Base-by-base conservation (phyloP, 1,284 basidiomycete genomes). In the Polyporus tsugae region DNA sequence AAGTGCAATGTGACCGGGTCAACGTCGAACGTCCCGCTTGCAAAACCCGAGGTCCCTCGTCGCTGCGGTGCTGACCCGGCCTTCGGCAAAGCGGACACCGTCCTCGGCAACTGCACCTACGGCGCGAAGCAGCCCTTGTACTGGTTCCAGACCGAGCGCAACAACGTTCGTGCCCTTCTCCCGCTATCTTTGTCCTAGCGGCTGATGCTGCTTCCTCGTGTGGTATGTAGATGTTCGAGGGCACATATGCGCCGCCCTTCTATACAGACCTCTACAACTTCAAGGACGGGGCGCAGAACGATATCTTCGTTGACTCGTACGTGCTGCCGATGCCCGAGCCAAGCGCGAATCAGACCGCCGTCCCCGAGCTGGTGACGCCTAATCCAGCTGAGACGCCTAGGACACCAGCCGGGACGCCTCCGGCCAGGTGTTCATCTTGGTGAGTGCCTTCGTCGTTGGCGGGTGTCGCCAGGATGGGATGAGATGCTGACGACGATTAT, bases 61-160 rank as follows among this genome's bases (percentile, higher is more conserved):
- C 84, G 88, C 53, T 91, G 90, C 69, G 90, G 89, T 6, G 81
- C 83, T 1, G 89, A 91, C 69, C 80, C 82, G 0, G 73, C 75
- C 1, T 65, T 64, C 33, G 74, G 79, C 35, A 83, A 81, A 67
- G 70, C 77, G 0, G 73, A 82, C 22, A 80, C 84, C 0, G 80
- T 79, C 17, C 85, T 84, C 2, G 85, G 82, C 11, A 92, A 92
- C 76, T 92, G 91, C 78, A 91, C 90, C 1, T 86, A 86, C 67
- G 91, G 90, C 46, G 84, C 90, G 13, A 90, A 91, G 73, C 82
- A 85, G 65, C 89, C 89, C 0, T 80, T 90, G 53, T 91, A 91
- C 74, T 91, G 90, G 91, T 83, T 84, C 75, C 88, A 91, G 75
- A 74, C 74, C 0, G 88, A 91, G 72, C 70, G 81, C 17, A 90